These are phyloP conservation scores for Fraxinus baroniana DNA, from an alignment of 305 asterid species.

Conservation along the genomic window DNA sequence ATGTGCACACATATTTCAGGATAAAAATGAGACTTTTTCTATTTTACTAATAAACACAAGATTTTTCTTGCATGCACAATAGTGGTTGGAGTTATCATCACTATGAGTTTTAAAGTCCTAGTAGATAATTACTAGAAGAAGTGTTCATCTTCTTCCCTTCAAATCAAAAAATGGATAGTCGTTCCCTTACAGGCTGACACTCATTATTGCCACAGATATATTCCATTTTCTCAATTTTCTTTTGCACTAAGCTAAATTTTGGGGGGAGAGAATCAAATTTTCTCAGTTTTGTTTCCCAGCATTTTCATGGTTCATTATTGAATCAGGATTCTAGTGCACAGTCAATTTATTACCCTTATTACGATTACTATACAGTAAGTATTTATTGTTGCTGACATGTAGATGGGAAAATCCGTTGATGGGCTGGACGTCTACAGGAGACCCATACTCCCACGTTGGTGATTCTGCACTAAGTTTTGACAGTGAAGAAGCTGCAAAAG, in stretches of 20 bases:
- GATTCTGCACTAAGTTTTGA: constrained; percentile 82
- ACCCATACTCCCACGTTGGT: constrained; percentile 97
- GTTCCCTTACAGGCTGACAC: not conserved
- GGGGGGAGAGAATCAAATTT: not conserved
- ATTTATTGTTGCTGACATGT: constrained; percentile 8
- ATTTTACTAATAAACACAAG: not conserved
- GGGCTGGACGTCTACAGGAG: constrained; percentile 99
- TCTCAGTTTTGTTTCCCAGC: not conserved
- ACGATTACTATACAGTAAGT: not conserved
- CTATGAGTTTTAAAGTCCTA: not conserved
- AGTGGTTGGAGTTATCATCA: not conserved
- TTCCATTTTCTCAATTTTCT: not conserved
- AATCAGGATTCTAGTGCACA: not conserved
- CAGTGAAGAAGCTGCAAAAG: constrained; percentile 81
- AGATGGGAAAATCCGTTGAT: constrained; percentile 99
- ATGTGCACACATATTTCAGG: not conserved
- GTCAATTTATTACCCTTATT: not conserved
- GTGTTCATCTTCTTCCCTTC: not conserved
- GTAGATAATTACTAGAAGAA: not conserved
- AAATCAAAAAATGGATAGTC: not conserved
- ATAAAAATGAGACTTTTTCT: not conserved
- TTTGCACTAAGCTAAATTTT: not conserved
- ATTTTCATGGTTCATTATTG: not conserved
- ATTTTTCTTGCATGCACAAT: not conserved
- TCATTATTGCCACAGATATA: not conserved